Evolutionary conservation across 2,329 filamentous ascomycete species (phyloP).

Genomic region (Aspergillus alliaceus): DNA sequence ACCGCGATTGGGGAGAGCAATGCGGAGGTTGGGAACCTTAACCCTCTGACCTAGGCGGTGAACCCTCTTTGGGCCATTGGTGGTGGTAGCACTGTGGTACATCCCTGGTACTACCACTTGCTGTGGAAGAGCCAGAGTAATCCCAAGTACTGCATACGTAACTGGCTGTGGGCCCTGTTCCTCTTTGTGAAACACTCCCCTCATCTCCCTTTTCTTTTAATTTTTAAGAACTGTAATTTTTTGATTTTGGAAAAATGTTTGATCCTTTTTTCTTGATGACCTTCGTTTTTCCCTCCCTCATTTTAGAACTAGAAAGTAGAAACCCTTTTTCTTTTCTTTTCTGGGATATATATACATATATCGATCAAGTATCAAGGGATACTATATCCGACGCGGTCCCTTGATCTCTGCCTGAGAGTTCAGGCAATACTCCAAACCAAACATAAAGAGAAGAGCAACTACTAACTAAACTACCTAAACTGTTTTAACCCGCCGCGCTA

Average conservation of each 20-base stretch:
- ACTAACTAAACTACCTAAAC: slow-evolving; percentile 9
- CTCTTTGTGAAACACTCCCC: slow-evolving; percentile 6
- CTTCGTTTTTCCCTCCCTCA: slow-evolving; percentile 12
- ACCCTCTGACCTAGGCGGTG: slow-evolving; percentile 1
- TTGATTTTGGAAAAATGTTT: background rate
- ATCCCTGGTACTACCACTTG: background rate
- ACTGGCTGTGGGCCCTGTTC: slow-evolving; percentile 10
- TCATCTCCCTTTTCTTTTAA: slow-evolving; percentile 1
- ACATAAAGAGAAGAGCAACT: slow-evolving; percentile 2
- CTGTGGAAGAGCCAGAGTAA: background rate
- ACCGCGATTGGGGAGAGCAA: slow-evolving; percentile 9
- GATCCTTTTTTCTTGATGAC: background rate
- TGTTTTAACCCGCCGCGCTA: background rate
- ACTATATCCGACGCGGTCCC: no score
- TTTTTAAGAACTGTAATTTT: background rate
- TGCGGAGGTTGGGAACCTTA: slow-evolving; percentile 1
- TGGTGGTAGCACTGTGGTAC: no score
- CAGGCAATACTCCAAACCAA: background rate
- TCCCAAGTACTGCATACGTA: slow-evolving; percentile 6
- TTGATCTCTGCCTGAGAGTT: background rate
- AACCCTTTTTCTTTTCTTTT: slow-evolving; percentile 2
- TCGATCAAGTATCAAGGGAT: no score
- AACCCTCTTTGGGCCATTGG: background rate
- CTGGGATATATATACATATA: no score
- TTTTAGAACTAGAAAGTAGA: no score